Evolutionary conservation across 768 basidiomycete genomes (phyloP).

Genomic region (Mycena belliarum): DNA sequence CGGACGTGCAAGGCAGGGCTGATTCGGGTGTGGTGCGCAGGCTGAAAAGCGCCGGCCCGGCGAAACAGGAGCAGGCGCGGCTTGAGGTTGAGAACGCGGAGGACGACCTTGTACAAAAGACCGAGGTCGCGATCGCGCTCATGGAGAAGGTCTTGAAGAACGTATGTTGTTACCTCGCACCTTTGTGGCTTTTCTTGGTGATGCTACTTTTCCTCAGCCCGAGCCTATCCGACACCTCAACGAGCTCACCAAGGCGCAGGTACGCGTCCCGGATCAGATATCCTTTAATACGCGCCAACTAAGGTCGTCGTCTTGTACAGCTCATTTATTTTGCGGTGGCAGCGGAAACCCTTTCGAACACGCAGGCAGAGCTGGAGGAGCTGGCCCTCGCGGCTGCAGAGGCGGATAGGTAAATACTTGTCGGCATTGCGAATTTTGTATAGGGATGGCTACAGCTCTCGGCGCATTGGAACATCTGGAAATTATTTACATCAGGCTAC

Average conservation of each 20-base stretch:
- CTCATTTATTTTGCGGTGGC: slow-evolving; percentile 72
- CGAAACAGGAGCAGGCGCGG: slow-evolving; percentile 88
- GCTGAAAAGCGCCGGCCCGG: slow-evolving; percentile 72
- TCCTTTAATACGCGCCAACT: neutral
- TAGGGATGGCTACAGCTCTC: too few species aligned
- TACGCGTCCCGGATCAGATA: slow-evolving; percentile 27
- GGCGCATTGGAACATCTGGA: too few species aligned
- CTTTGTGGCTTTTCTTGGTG: too few species aligned
- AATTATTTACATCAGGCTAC: too few species aligned
- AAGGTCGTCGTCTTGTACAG: slow-evolving; percentile 29
- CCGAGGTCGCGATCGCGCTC: slow-evolving; percentile 92
- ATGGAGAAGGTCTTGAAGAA: slow-evolving; percentile 99
- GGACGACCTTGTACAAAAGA: slow-evolving; percentile 96
- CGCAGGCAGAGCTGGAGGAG: slow-evolving; percentile 93
- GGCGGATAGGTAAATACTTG: neutral
- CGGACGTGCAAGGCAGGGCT: too few species aligned
- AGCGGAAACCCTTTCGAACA: slow-evolving; percentile 75
- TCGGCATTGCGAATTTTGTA: too few species aligned
- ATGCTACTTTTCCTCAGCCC: too few species aligned
- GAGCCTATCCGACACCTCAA: slow-evolving; percentile 94
- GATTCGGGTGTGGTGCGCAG: too few species aligned
- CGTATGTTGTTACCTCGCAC: slow-evolving; percentile 45
- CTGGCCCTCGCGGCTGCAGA: slow-evolving; percentile 87
- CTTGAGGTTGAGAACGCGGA: slow-evolving; percentile 92
- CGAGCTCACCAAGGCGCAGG: slow-evolving; percentile 89